Conservation (phyloP, 2,329 filamentous ascomycete genomes). For the Fusarium pseudoanthophilum region DNA sequence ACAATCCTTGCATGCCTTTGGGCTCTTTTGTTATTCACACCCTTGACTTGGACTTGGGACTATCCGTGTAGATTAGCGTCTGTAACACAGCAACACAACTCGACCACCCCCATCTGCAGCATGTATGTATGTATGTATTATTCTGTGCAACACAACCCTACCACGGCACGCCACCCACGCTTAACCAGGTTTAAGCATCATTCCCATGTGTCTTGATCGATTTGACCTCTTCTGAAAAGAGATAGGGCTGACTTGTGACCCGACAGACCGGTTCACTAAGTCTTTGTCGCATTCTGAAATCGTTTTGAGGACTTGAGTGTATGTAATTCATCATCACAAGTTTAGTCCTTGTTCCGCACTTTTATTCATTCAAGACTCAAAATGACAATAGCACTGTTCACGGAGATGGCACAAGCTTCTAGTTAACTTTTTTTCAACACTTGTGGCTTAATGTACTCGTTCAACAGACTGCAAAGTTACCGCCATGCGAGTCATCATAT, state of each 20-base stretch:
- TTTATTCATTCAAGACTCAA: background rate
- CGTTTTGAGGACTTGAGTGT: background rate
- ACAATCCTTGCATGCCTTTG: conserved; percentile 29
- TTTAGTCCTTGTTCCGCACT: background rate
- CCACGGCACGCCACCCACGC: conserved; percentile 33
- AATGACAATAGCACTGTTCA: background rate
- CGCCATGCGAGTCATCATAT: conserved; percentile 27
- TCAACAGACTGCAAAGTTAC: conserved; percentile 15
- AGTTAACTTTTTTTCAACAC: background rate
- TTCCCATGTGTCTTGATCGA: conserved; percentile 37
- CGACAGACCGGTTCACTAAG: conserved; percentile 22
- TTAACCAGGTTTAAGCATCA: conserved; percentile 29
- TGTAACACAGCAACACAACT: conserved; percentile 37
- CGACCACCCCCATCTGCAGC: conserved; percentile 31
- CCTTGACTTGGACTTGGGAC: conserved; percentile 18
- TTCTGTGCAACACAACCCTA: conserved; percentile 33
- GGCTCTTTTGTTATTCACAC: conserved; percentile 35
- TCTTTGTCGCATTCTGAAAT: background rate
- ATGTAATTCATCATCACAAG: background rate
- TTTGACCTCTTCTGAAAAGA: conserved; percentile 14
- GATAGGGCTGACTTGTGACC: conserved; percentile 26
- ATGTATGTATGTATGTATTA: background rate
- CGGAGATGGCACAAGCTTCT: background rate
- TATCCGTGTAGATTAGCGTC: conserved; percentile 35
- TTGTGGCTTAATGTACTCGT: background rate